Conservation (phyloP, 2,329 filamentous ascomycete species). For the Cytospora chrysosperma region DNA sequence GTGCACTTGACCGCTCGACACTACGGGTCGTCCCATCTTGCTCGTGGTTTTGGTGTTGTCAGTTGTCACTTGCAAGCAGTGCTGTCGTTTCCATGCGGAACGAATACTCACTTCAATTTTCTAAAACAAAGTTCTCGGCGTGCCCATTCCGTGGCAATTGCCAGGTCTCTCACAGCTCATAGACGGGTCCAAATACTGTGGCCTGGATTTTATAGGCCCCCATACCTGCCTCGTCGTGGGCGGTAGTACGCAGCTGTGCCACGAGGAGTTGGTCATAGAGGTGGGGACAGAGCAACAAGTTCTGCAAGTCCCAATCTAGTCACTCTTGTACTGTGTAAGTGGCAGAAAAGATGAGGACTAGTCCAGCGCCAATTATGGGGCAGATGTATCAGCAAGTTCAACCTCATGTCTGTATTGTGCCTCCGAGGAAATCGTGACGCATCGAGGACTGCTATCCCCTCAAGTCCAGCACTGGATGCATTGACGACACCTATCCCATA, state of each 20-base stretch:
- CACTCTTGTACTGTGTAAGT: no score
- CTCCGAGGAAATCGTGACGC: neutral
- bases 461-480: neutral
- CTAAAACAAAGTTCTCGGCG: no score
- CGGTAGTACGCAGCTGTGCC: neutral
- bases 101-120: no score
- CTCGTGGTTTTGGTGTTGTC: neutral
- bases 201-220: no score
- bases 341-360: neutral
- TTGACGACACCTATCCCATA: neutral
- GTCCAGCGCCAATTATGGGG: neutral
- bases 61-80: neutral
- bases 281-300: neutral
- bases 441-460: neutral
- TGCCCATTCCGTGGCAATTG: no score
- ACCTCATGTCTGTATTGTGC: neutral
- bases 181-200: no score
- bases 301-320: no score
- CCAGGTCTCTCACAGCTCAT: no score
- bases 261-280: neutral
- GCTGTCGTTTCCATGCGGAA: no score
- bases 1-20: neutral
- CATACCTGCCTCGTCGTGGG: neutral
- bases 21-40: no score
- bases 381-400: neutral